phyloP scores from a whole-genome alignment of 2,329 filamentous ascomycete species.

The Trichophyton equinum region DNA sequence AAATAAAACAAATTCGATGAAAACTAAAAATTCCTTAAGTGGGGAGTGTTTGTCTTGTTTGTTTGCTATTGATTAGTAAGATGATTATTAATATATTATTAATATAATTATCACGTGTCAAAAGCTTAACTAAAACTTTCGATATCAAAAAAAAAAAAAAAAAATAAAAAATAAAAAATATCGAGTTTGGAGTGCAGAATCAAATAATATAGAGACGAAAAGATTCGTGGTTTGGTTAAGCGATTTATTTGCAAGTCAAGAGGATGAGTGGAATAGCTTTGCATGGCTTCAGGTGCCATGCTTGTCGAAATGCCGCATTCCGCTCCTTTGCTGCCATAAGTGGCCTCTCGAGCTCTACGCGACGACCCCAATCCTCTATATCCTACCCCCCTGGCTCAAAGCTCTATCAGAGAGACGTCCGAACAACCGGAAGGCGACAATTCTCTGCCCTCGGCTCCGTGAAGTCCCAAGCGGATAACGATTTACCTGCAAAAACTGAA shows the following conservation, averaged over 20 bases:
- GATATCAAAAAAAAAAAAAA: neutral
- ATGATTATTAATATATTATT: neutral
- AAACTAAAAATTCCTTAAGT: neutral
- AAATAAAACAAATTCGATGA: neutral
- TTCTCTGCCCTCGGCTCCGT: neutral
- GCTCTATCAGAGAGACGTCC: neutral
- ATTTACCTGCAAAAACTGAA: neutral
- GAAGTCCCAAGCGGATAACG: neutral
- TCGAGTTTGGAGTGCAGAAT: neutral
- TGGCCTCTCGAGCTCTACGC: constrained; percentile 16
- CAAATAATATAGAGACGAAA: neutral
- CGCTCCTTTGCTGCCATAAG: constrained; percentile 21
- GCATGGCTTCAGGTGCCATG: constrained; percentile 20
- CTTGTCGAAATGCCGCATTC: constrained; percentile 20
- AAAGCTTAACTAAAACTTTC: neutral
- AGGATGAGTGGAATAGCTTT: constrained; percentile 24
- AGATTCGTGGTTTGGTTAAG: neutral
- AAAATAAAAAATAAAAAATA: neutral
- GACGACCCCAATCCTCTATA: constrained; percentile 5
- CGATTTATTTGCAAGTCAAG: neutral
- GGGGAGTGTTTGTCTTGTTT: constrained; percentile 11
- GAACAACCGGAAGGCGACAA: neutral
- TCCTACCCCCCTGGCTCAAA: constrained; percentile 1
- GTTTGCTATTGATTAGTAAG: neutral
- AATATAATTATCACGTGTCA: neutral